Conservation (phyloP, 2,329 filamentous ascomycete genomes). For the Cyclaneusma minus region DNA sequence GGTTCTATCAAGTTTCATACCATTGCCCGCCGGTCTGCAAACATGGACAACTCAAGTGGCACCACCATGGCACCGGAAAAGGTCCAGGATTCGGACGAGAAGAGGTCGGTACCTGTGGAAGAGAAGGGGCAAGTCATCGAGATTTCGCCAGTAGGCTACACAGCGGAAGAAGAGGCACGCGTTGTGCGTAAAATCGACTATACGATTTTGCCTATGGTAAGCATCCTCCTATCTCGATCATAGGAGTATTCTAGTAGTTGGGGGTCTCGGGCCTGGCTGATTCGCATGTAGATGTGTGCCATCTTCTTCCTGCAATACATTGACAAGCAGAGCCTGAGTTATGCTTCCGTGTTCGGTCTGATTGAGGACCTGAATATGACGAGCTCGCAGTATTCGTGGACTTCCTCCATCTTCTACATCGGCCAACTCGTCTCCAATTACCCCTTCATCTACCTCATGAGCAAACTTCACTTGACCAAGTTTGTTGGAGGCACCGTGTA, state of each 20-base stretch:
- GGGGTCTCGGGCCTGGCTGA: not conserved
- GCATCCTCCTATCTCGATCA: not conserved
- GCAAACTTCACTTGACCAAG: conserved; percentile 29
- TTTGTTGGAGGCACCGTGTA: conserved; percentile 32
- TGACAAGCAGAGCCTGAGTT: conserved; percentile 33
- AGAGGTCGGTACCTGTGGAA: no score
- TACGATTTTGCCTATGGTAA: conserved; percentile 18
- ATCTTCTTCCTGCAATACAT: conserved; percentile 28
- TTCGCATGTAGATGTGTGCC: conserved; percentile 21
- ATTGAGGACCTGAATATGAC: conserved; percentile 28
- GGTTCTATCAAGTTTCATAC: no score
- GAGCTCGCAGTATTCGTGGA: conserved; percentile 32
- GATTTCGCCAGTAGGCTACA: no score
- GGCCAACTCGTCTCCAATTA: conserved; percentile 30
- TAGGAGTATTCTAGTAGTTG: not conserved
- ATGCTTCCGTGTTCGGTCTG: conserved; percentile 31
- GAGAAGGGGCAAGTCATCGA: no score
- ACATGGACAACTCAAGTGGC: no score
- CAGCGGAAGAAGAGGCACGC: conserved; percentile 17
- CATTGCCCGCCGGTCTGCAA: no score
- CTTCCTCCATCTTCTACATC: conserved; percentile 28
- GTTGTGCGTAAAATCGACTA: conserved; percentile 20
- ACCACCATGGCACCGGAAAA: no score
- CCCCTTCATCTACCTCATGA: conserved; percentile 35
- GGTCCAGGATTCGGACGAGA: no score